Evolutionary conservation across 1,284 basidiomycete species (phyloP).

Genomic region (Cutaneotrichosporon cavernicola): DNA sequence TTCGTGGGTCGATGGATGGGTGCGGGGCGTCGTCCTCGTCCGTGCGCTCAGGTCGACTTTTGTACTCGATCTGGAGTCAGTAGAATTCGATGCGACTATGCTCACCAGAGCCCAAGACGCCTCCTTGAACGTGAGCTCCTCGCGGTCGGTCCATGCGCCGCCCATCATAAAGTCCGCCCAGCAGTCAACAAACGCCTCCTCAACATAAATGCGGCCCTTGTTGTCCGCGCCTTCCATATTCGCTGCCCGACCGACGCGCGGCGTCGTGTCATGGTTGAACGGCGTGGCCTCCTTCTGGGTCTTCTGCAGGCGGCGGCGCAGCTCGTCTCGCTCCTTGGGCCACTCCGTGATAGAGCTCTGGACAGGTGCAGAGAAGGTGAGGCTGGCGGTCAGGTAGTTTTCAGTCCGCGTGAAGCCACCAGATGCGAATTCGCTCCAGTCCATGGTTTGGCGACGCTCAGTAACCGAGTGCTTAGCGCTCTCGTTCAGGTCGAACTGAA

Average conservation of each 20-base stretch:
- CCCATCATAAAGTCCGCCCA: conserved; percentile 82
- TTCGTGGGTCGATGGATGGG: conserved; percentile 56
- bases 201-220: conserved; percentile 66
- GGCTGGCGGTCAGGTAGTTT: conserved; percentile 67
- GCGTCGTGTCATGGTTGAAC: conserved; percentile 81
- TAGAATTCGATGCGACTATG: conserved; percentile 27
- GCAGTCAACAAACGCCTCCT: conserved; percentile 81
- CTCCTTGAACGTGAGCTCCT: conserved; percentile 72
- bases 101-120: conserved; percentile 87
- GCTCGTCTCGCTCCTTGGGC: conserved; percentile 69
- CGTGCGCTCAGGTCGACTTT: conserved; percentile 37
- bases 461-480: conserved; percentile 67
- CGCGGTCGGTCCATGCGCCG: conserved; percentile 72
- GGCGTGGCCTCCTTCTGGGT: conserved; percentile 71
- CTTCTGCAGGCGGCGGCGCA: conserved; percentile 75
- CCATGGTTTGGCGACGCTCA: conserved; percentile 72
- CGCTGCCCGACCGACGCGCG: conserved; percentile 57
- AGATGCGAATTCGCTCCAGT: conserved; percentile 79
- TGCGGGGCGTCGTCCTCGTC: conserved; percentile 25
- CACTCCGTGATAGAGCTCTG: conserved; percentile 65
- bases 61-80: conserved; percentile 70
- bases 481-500: conserved; percentile 84
- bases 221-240: conserved; percentile 47
- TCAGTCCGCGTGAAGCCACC: conserved; percentile 75
- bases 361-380: conserved; percentile 75